Evolutionary conservation across 768 basidiomycete species (phyloP), one percentile per base, ranked within the genome.

Genomic region (Tricholoma matsutake): DNA sequence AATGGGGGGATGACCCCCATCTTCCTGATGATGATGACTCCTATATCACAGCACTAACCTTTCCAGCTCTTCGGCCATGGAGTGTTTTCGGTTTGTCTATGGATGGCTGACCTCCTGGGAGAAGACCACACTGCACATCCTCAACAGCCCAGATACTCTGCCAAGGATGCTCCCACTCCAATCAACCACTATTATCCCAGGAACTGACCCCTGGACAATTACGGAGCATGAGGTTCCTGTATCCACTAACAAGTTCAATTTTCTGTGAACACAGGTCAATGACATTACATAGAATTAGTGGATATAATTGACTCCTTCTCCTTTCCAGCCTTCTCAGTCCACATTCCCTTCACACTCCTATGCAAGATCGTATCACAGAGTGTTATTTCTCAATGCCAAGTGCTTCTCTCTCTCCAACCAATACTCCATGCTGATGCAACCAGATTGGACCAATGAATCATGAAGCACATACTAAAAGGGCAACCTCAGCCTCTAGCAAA

Each of bases 261-360:
- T 73, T 31, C 63, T 73, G n/a, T n/a, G n/a, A n/a, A n/a, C n/a
- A n/a, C n/a, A n/a, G n/a, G n/a, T n/a, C n/a, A n/a, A n/a, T n/a
- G n/a, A n/a, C n/a, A n/a, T n/a, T n/a, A n/a, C n/a, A n/a, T n/a
- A n/a, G n/a, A n/a, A n/a, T n/a, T n/a, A n/a, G n/a, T n/a, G n/a
- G n/a, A n/a, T n/a, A n/a, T n/a, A n/a, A n/a, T n/a, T n/a, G n/a
- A 49, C 52, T 56, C 56, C 9, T 72, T 73, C 59, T 31, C 56
- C 0, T 70, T 73, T 39, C 31, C 25, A 8, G n/a, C 22, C 25
- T 37, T 59, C 28, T 35, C 16, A 1, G 14, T 59, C 29, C n/a
- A 32, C 3, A 6, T 13, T 39, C 47, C 49, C 39, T 51, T 59
- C 29, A 51, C 49, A 20, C 32, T 51, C 34, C 34, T 59, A 18